Percentiles rank a stretch among this genome's conserved stretches.
Conservation (phyloP, 2,329 filamentous ascomycete species). For the Phialophora tarda region DNA sequence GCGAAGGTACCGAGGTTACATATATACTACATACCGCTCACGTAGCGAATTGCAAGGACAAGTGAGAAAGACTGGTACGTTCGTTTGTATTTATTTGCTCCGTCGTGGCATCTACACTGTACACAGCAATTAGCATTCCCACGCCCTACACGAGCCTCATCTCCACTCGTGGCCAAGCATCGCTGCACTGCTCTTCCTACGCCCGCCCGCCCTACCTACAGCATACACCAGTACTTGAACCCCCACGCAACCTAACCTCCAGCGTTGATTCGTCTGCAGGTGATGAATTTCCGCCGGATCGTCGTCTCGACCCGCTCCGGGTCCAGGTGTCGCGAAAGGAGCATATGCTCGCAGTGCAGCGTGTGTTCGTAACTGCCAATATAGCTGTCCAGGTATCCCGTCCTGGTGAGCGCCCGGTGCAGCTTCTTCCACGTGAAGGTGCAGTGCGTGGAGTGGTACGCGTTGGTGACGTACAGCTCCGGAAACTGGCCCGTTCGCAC, state of each 20-base stretch:
- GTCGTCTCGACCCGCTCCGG: constrained; percentile 1
- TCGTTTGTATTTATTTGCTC: too few species aligned
- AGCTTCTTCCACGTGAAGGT: constrained; percentile 2
- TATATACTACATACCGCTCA: too few species aligned
- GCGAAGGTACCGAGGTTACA: too few species aligned
- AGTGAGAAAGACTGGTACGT: too few species aligned
- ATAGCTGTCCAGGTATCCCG: constrained; percentile 8
- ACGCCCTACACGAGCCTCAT: too few species aligned
- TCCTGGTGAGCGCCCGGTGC: constrained; percentile 1
- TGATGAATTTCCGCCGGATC: constrained; percentile 5
- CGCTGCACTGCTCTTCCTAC: too few species aligned
- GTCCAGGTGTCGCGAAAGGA: background rate
- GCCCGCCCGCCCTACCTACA: too few species aligned
- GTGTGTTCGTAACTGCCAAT: constrained; percentile 12
- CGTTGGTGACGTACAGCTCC: constrained; percentile 11
- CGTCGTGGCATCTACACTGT: too few species aligned
- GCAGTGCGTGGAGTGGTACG: constrained; percentile 2
- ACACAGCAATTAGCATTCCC: too few species aligned
- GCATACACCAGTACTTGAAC: too few species aligned
- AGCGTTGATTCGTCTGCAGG: background rate
- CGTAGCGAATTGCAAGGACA: too few species aligned
- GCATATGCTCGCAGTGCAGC: constrained; percentile 8
- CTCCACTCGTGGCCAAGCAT: too few species aligned
- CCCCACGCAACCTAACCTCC: background rate
- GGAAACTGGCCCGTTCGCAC: background rate